Conservation (phyloP, 495 filamentous ascomycete species). For the Xylaria nigripes region DNA sequence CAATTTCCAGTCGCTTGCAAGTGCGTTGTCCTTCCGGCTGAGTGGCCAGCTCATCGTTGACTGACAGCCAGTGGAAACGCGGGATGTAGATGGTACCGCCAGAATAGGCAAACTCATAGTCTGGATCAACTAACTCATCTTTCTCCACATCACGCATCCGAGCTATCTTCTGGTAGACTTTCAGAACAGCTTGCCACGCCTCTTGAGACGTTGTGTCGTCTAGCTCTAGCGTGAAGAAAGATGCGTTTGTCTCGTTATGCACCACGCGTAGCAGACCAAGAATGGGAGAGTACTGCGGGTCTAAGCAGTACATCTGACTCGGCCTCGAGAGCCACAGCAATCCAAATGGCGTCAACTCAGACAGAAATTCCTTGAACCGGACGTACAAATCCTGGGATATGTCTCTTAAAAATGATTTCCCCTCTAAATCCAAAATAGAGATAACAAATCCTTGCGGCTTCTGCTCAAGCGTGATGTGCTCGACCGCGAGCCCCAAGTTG, state of each 20-base stretch:
- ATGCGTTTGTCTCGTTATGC: neutral
- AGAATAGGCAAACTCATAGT: neutral
- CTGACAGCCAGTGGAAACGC: conserved; percentile 4
- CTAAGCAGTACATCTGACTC: neutral
- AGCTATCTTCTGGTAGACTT: neutral
- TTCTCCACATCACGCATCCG: neutral
- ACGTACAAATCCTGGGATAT: neutral
- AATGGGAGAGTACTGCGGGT: neutral
- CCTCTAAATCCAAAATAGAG: conserved; percentile 3
- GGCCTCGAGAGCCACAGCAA: conserved; percentile 1
- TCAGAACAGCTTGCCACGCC: neutral
- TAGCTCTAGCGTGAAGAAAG: neutral
- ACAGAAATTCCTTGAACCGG: neutral
- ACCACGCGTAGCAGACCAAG: neutral
- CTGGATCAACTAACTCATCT: neutral
- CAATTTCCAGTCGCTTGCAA: neutral
- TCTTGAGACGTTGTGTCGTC: neutral
- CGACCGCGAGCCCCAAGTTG: neutral
- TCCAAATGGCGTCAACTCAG: neutral
- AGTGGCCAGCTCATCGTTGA: neutral
- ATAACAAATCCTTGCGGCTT: neutral
- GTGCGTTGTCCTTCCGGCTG: neutral
- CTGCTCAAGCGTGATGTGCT: neutral
- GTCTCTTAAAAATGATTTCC: neutral
- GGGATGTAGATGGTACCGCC: neutral